A percentile compares a stretch with the other conserved stretches of the same genome.
phyloP scores from a whole-genome alignment of 129 eudicot species.

The Lactuca saligna region DNA sequence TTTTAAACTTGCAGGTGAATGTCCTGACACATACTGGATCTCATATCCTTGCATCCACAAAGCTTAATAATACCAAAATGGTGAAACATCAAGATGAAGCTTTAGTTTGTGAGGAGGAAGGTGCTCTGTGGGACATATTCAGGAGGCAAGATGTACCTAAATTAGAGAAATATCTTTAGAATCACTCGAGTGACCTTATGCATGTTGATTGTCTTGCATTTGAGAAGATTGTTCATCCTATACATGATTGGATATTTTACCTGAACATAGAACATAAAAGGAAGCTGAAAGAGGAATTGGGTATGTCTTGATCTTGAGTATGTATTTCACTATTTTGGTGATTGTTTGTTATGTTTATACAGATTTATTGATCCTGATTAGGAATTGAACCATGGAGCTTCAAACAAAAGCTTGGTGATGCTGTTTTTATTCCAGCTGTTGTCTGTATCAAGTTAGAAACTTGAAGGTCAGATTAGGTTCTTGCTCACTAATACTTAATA shows the following conservation, averaged over 20 bases:
- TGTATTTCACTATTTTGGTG: neutral
- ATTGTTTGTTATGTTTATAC: slow-evolving; percentile 12
- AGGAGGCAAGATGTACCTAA: slow-evolving; percentile 42
- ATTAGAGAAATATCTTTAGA: slow-evolving; percentile 38
- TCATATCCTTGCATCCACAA: neutral
- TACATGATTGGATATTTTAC: slow-evolving; percentile 54
- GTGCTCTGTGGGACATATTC: slow-evolving; percentile 61
- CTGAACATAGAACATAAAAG: slow-evolving; percentile 44
- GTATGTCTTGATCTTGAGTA: slow-evolving; percentile 16
- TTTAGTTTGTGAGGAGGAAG: slow-evolving; percentile 23
- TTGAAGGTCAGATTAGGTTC: slow-evolving; percentile 20
- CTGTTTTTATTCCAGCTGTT: slow-evolving; percentile 39
- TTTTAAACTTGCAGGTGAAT: slow-evolving; percentile 38
- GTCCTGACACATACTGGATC: slow-evolving; percentile 49
- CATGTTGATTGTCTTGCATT: slow-evolving; percentile 29
- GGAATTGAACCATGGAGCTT: slow-evolving; percentile 43
- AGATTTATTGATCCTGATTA: slow-evolving; percentile 3
- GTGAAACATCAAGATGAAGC: slow-evolving; percentile 34
- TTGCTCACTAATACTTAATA: neutral
- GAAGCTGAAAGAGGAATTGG: slow-evolving; percentile 57
- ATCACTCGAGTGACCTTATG: slow-evolving; percentile 39
- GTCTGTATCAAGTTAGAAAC: slow-evolving; percentile 44
- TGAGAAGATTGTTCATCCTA: slow-evolving; percentile 53
- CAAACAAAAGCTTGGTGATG: slow-evolving; percentile 34
- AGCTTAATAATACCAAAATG: slow-evolving; percentile 3